Base-by-base conservation (phyloP, 371 early-diverging fungal genomes). In the Mortierella sp. region DNA sequence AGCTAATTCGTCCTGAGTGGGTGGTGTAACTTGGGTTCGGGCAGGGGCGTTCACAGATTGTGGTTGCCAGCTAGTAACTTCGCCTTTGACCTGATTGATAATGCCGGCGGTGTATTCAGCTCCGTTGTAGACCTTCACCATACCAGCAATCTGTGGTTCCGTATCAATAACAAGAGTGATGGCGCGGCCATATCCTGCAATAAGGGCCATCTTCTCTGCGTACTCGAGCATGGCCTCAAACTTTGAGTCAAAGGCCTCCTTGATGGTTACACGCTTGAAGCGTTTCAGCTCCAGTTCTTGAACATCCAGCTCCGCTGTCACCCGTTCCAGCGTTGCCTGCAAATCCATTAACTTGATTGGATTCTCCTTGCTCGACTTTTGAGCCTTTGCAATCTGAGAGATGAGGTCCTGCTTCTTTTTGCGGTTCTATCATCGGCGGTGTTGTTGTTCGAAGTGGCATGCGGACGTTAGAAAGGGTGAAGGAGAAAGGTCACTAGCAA, bases 331-430 rank as follows among this genome's bases (percentile, higher is more conserved):
- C 3, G 49, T 29, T 4, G 17, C 69, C 27, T 76, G 77, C 19
- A 76, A 51, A n/a, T 76, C 70, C 77, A 76, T 76, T 65, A 76
- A 37, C 47, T 76, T 76, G 60, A 76, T 76, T 7, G 77, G 77
- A 25, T 76, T 76, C 25, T 76, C 77, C 25, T 76, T 76, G 77
- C 52, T 69, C 9, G 77, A 60, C 31, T 76, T 76, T 43, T 76
- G 77, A 21, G 44, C 51, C 25, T 69, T 76, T 14, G 54, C 49
- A 21, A 76, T 62, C 40, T 76, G 77, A 10, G 14, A 54, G 1
- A 62, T 69, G 25, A 76, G 54, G 25, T 76, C 77, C 13, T 76
- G 70, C 46, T 76, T 76, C 77, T 65, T 76, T 54, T 76, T 76
- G 47, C 77, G 69, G 37, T 76, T 76, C 77, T 76, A 52, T n/a